Percentiles rank a stretch among this genome's conserved stretches.
These are phyloP conservation scores for Inga leiocalycina DNA, from an alignment of 306 rosid species.

Conservation along the genomic window DNA sequence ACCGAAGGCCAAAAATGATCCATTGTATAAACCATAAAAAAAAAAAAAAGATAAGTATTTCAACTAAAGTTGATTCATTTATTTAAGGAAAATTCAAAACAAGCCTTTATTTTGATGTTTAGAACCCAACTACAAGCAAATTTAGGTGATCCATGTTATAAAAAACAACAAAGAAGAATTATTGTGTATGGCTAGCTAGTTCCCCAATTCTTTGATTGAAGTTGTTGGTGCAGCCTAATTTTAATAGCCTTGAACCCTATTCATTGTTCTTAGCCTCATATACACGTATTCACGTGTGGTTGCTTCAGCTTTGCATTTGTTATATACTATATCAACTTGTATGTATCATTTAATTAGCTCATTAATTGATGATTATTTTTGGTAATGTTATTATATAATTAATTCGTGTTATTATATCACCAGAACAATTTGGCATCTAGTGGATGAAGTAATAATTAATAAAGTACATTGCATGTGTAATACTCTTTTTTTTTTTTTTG, in stretches of 20 bases:
- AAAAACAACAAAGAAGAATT: too few species aligned
- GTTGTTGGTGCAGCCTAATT: neutral
- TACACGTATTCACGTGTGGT: neutral
- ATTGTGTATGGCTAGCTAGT: neutral
- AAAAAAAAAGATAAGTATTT: neutral
- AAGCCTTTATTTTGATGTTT: too few species aligned
- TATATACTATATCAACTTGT: neutral
- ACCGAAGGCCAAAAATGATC: too few species aligned
- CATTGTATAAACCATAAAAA: too few species aligned
- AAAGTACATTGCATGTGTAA: neutral
- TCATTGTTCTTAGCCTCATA: neutral
- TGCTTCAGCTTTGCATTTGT: neutral
- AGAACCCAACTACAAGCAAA: too few species aligned
- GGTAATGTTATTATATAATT: neutral
- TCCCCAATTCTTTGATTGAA: neutral
- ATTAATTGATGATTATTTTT: neutral
- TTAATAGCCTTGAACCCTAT: neutral
- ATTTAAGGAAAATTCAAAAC: too few species aligned
- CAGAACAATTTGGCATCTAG: neutral
- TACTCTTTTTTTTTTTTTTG: too few species aligned
- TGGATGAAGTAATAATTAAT: neutral
- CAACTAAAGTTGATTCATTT: neutral
- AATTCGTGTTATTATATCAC: neutral
- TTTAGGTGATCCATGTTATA: too few species aligned
- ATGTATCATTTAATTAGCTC: neutral